phyloP scores from a whole-genome alignment of 2,329 filamentous ascomycete species.

The Hymenotorrendiella dingleyae region DNA sequence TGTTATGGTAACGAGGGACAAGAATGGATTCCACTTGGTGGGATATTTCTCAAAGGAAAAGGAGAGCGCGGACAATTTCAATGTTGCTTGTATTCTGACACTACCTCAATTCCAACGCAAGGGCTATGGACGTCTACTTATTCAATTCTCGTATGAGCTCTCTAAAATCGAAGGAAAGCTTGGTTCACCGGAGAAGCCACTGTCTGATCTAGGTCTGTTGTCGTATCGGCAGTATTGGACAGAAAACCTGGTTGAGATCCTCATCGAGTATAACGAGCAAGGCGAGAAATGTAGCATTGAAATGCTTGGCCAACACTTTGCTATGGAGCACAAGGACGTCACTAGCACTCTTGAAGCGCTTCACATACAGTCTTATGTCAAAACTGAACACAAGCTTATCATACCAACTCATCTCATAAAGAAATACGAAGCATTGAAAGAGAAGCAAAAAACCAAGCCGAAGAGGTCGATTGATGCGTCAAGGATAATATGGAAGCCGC shows the following conservation, averaged over 20 bases:
- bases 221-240: slow-evolving; percentile 98
- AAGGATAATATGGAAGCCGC: slow-evolving; percentile 89
- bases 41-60: slow-evolving; percentile 99
- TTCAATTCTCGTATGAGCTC: slow-evolving; percentile 96
- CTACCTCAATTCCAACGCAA: slow-evolving; percentile 94
- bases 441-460: slow-evolving; percentile 75
- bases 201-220: slow-evolving; percentile 86
- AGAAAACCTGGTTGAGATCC: slow-evolving; percentile 81
- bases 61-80: slow-evolving; percentile 93
- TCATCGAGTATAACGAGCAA: slow-evolving; percentile 65
- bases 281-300: slow-evolving; percentile 78
- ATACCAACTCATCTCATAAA: slow-evolving; percentile 76
- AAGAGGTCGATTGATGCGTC: slow-evolving; percentile 71
- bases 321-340: slow-evolving; percentile 97
- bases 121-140: slow-evolving; percentile 86
- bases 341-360: slow-evolving; percentile 90
- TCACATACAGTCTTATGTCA: slow-evolving; percentile 93
- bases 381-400: slow-evolving; percentile 94
- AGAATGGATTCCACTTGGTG: slow-evolving; percentile 89
- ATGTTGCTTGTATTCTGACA: slow-evolving; percentile 95
- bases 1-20: slow-evolving; percentile 87
- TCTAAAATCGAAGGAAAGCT: slow-evolving; percentile 93
- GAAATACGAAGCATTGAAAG: slow-evolving; percentile 57
- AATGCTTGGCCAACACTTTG: slow-evolving; percentile 68
- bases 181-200: slow-evolving; percentile 91